Evolutionary conservation across 106 monocot species (phyloP).

Genomic region (Acorus gramineus): DNA sequence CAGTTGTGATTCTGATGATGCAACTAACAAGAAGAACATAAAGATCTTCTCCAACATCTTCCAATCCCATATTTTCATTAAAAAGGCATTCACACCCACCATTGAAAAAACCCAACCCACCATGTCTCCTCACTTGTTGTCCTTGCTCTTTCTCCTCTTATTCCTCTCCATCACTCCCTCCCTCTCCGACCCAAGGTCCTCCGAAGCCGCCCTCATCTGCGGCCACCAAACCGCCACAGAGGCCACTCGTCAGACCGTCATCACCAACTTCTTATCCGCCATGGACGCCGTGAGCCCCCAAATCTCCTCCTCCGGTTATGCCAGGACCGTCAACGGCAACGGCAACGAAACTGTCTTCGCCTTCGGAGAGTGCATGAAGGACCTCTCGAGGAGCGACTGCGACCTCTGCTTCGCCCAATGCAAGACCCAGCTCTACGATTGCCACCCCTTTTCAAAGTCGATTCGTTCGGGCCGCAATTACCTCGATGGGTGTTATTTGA

Average conservation of each 20-base stretch:
- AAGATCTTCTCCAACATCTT: too few relatives aligned
- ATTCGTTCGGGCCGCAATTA: neutral
- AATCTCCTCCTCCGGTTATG: neutral
- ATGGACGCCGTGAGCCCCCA: slow-evolving; percentile 3
- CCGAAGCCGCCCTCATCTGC: slow-evolving; percentile 3
- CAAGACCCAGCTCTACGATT: slow-evolving; percentile 3
- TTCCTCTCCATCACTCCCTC: too few relatives aligned
- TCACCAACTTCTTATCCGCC: slow-evolving; percentile 2
- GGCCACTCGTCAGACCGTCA: neutral
- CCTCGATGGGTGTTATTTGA: slow-evolving; percentile 11
- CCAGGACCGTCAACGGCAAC: neutral
- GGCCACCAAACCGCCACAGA: neutral
- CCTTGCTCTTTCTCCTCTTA: too few relatives aligned
- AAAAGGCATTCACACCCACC: too few relatives aligned
- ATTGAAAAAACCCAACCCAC: too few relatives aligned
- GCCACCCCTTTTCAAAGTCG: slow-evolving; percentile 3
- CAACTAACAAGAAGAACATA: too few relatives aligned
- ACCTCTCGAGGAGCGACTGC: slow-evolving; percentile 1
- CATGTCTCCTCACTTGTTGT: too few relatives aligned
- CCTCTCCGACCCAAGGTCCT: too few relatives aligned
- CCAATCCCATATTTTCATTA: too few relatives aligned
- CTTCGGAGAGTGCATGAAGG: slow-evolving; percentile 7
- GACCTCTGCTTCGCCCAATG: slow-evolving; percentile 6
- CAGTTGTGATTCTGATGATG: too few relatives aligned
- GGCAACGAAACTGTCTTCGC: neutral